Evolutionary conservation across 2,329 filamentous ascomycete genomes (phyloP).

Genomic region (Botrytis cinerea): DNA sequence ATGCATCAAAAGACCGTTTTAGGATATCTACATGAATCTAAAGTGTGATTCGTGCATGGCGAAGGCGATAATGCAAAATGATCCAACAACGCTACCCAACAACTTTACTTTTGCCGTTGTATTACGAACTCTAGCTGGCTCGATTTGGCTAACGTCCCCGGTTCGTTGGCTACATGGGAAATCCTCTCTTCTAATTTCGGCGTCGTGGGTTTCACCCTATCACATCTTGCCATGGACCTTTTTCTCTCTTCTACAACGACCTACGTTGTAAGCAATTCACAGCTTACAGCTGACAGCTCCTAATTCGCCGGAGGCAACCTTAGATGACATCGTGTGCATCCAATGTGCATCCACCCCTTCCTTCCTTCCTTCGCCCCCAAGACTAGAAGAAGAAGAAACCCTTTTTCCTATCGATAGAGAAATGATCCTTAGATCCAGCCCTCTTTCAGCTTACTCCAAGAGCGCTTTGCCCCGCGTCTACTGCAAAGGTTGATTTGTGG

Average conservation of each 20-base stretch:
- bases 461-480: slow-evolving; percentile 26
- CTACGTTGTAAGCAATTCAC: background rate
- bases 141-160: slow-evolving; percentile 13
- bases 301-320: slow-evolving; percentile 20
- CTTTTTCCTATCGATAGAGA: slow-evolving; percentile 23
- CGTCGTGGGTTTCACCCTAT: slow-evolving; percentile 18
- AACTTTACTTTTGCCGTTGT: slow-evolving; percentile 7
- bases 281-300: slow-evolving; percentile 12
- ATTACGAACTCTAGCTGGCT: slow-evolving; percentile 11
- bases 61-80: slow-evolving; percentile 16
- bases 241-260: background rate
- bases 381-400: background rate
- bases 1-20: slow-evolving; percentile 26
- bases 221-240: background rate
- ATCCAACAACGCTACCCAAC: slow-evolving; percentile 18
- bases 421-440: slow-evolving; percentile 21
- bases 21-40: slow-evolving; percentile 1
- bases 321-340: slow-evolving; percentile 17
- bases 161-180: slow-evolving; percentile 17
- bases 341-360: slow-evolving; percentile 19
- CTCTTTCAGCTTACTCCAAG: slow-evolving; percentile 17
- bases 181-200: slow-evolving; percentile 16
- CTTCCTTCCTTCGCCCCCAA: slow-evolving; percentile 15
- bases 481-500: slow-evolving; percentile 20
- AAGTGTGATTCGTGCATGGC: slow-evolving; percentile 13